Conservation (phyloP, 2,329 filamentous ascomycete species). For the Escovopsis sp. region DNA sequence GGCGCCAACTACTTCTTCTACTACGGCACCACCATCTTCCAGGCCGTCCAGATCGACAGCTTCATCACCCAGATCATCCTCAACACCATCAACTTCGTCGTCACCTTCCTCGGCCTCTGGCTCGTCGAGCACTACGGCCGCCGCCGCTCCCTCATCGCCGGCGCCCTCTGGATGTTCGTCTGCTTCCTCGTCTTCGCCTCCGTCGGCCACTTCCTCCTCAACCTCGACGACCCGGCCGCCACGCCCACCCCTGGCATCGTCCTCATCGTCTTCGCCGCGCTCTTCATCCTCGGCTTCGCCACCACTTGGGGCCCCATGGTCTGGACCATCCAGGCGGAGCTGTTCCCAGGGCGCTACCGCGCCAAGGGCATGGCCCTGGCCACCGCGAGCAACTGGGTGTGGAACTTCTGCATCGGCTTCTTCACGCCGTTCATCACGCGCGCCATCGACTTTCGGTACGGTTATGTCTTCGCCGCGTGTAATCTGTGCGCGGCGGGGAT, state of each 20-base stretch:
- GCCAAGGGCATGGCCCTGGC: constrained; percentile 45
- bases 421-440: constrained; percentile 67
- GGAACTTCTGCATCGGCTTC: constrained; percentile 63
- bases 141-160: constrained; percentile 44
- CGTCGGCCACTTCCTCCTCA: constrained; percentile 33
- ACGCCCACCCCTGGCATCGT: constrained; percentile 35
- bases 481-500: constrained; percentile 48
- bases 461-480: constrained; percentile 62
- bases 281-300: constrained; percentile 51
- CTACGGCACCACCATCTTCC: constrained; percentile 40
- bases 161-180: constrained; percentile 43
- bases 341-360: constrained; percentile 48
- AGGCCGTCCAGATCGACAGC: constrained; percentile 34
- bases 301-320: constrained; percentile 53
- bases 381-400: constrained; percentile 49
- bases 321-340: constrained; percentile 48
- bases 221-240: constrained; percentile 17
- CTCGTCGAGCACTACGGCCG: constrained; percentile 54
- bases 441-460: constrained; percentile 53
- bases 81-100: constrained; percentile 49
- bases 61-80: constrained; percentile 55
- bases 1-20: constrained; percentile 55
- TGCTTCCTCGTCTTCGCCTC: constrained; percentile 46
- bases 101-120: constrained; percentile 54
- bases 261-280: constrained; percentile 47